These are phyloP conservation scores for Gossypium thurberi DNA, from an alignment of 345 rosid genomes.

Conservation along the genomic window DNA sequence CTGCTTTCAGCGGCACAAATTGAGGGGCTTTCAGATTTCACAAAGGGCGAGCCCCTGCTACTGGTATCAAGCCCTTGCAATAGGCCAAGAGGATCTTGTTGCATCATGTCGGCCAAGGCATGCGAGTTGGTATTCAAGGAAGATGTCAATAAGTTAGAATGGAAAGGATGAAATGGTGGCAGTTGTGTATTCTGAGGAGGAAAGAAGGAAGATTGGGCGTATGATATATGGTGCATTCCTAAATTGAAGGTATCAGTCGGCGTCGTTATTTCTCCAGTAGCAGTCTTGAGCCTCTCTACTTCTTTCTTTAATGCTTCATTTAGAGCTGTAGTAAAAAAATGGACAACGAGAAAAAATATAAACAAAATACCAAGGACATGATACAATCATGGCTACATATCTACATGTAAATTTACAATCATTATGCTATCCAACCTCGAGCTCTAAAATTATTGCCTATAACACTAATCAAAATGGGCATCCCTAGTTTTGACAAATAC, in stretches of 20 bases:
- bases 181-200: slow-evolving; percentile 40
- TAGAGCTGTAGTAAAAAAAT: slow-evolving; percentile 37
- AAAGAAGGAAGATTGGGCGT: slow-evolving; percentile 38
- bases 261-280: slow-evolving; percentile 63
- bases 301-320: slow-evolving; percentile 84
- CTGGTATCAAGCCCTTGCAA: slow-evolving; percentile 81
- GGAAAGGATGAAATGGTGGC: slow-evolving; percentile 51
- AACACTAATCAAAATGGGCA: background rate
- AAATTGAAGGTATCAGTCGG: slow-evolving; percentile 53
- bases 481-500: background rate
- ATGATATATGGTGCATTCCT: slow-evolving; percentile 58
- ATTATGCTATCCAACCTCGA: background rate
- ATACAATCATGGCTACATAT: slow-evolving; percentile 1
- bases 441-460: background rate
- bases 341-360: background rate
- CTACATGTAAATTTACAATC: slow-evolving; percentile 1
- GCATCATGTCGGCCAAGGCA: slow-evolving; percentile 51
- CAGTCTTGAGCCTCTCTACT: slow-evolving; percentile 71
- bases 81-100: slow-evolving; percentile 59
- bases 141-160: slow-evolving; percentile 27
- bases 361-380: background rate
- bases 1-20: slow-evolving; percentile 72
- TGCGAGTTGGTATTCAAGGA: slow-evolving; percentile 27
- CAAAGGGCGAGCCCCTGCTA: slow-evolving; percentile 46
- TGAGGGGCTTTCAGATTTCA: slow-evolving; percentile 59